These are phyloP conservation scores for Elongisporangium undulatum DNA, from an alignment of 352 stramenopile species.

Conservation along the genomic window DNA sequence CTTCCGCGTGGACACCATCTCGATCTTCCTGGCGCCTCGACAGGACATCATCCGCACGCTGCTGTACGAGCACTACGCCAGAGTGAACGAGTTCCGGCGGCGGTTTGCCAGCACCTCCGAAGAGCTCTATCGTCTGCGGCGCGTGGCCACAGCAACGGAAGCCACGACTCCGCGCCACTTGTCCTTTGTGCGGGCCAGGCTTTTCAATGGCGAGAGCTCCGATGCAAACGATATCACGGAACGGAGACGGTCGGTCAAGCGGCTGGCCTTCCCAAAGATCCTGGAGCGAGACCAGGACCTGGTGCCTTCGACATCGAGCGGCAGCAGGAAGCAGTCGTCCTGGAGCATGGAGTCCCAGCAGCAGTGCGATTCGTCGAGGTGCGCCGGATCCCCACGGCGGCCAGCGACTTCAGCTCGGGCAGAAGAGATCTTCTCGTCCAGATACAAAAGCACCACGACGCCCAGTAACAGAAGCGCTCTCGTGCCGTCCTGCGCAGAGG, in stretches of 20 bases:
- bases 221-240: not conserved
- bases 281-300: constrained; percentile 14
- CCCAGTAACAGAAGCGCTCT: not conserved
- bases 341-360: not conserved
- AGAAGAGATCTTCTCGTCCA: not conserved
- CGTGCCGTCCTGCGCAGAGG: constrained; percentile 23
- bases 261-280: constrained; percentile 46
- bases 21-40: constrained; percentile 45
- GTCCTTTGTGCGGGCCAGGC: constrained; percentile 8
- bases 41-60: constrained; percentile 48
- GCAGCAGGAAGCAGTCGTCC: not conserved
- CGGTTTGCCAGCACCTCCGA: constrained; percentile 28
- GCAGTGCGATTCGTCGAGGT: not conserved
- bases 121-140: not conserved
- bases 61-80: constrained; percentile 33
- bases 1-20: constrained; percentile 50
- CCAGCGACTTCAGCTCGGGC: not conserved
- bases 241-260: constrained; percentile 2
- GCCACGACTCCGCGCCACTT: constrained; percentile 10
- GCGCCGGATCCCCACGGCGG: not conserved
- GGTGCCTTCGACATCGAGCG: not conserved
- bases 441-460: not conserved
- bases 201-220: not conserved
- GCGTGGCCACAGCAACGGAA: constrained; percentile 1
- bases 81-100: constrained; percentile 36